Percentiles rank a stretch among this genome's conserved stretches.
Conservation (phyloP, 257 asterid species). For the Fraxinus cuspidata region DNA sequence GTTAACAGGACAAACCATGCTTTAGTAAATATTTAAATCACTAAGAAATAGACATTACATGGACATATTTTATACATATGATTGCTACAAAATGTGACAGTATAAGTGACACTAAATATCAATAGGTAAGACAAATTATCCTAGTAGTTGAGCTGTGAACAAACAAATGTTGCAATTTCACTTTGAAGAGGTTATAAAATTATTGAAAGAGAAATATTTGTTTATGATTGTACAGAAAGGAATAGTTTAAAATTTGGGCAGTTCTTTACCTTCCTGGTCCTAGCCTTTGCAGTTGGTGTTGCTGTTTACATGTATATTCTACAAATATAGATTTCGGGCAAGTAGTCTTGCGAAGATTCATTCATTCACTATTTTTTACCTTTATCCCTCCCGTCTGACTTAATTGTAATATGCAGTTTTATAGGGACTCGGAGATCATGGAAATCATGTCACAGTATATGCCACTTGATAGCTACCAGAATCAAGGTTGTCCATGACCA, state of each 20-base stretch:
- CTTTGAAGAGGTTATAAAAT: no score
- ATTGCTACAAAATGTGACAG: no score
- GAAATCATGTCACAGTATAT: constrained; percentile 94
- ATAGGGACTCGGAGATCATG: constrained; percentile 95
- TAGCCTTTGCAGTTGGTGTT: constrained; percentile 53
- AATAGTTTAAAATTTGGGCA: constrained; percentile 53
- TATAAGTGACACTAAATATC: no score
- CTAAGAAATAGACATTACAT: no score
- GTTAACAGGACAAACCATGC: no score
- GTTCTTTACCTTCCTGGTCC: constrained; percentile 46
- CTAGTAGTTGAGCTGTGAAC: no score
- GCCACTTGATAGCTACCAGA: constrained; percentile 85
- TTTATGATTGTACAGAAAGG: constrained; percentile 51
- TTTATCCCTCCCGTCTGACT: background rate
- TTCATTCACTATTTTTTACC: background rate
- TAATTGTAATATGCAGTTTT: constrained; percentile 51
- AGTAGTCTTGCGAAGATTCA: constrained; percentile 16
- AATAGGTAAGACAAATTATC: no score
- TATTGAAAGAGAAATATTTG: no score
- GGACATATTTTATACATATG: no score
- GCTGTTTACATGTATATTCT: constrained; percentile 69
- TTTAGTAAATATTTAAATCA: no score
- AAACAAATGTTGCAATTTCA: no score
- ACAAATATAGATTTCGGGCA: constrained; percentile 88
- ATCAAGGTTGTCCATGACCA: constrained; percentile 60